Evolutionary conservation across 306 rosid species (phyloP), one percentile per base, ranked within the genome.

Genomic region (Citrullus mucosospermus): DNA sequence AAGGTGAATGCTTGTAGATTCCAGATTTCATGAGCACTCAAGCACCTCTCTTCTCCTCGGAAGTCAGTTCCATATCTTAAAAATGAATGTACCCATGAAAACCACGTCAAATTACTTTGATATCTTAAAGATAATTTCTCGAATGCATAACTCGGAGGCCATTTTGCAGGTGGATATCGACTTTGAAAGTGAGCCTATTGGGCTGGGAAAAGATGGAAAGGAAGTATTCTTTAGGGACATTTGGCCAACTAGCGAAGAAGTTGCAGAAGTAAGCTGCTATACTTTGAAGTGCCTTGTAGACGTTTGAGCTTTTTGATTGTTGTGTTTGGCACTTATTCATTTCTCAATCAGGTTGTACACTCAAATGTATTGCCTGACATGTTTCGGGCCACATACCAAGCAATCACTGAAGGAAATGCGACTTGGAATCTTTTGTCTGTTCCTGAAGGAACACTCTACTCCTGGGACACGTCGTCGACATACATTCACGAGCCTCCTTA

Each of bases 401-500:
- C 97, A 60, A 95, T 95, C 85, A 92, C 96, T 62, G 82, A 91
- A 80, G 98, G 98, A 83, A 95, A 95, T 85, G 88, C 91, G 13
- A 92, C 93, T 89, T 95, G 97, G 98, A 95, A 92, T 82, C 81
- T 83, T 66, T 85, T 95, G 78, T 87, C 97, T 69, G 96, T 95
- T 78, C 97, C 98, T 36, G 78, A 91, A 48, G 92, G 96, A 85
- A 88, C 87, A 68, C 95, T 95, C 9, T 95, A 92, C 85, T 80
- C 89, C 44, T 94, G 99, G 99, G 97, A 95, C 89, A 77, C 96
- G 38, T 76, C 81, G 43, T 95, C 99, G 41, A 92, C 99, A 8
- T 95, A 92, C 70, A 92, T 95, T 78, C 97, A 95, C 2, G 94
- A 95, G 68, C 97, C 99, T 32, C 97, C 97, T 12, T 95, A 92